Evolutionary conservation across 148 eudicot species (phyloP).

Genomic region (Camellia lanceoleosa): DNA sequence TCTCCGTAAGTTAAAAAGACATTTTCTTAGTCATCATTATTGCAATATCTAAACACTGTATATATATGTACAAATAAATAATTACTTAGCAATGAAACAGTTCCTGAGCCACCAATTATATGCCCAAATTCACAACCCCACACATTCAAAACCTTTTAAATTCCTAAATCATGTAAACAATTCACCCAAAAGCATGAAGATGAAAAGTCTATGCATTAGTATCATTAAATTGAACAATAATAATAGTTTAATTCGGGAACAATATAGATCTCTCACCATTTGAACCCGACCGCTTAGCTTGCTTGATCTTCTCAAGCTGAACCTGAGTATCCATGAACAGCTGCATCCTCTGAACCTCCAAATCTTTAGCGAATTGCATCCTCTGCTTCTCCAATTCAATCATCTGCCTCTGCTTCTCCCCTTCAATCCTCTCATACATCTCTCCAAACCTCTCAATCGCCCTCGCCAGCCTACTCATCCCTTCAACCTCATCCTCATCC

Average conservation of each 20-base stretch:
- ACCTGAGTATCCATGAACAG: conserved; percentile 77
- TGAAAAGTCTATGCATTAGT: background rate
- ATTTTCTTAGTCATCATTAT: background rate
- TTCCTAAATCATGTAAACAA: background rate
- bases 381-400: conserved; percentile 75
- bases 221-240: background rate
- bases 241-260: background rate
- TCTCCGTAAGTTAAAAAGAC: background rate
- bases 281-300: conserved; percentile 45
- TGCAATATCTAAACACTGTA: background rate
- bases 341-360: conserved; percentile 85
- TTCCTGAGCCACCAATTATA: background rate
- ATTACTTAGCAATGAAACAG: background rate
- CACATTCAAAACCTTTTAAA: background rate
- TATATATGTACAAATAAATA: background rate
- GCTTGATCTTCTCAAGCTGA: conserved; percentile 70
- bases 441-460: conserved; percentile 76
- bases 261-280: conserved; percentile 42
- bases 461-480: conserved; percentile 54
- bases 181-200: conserved; percentile 2
- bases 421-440: conserved; percentile 62
- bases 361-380: conserved; percentile 74
- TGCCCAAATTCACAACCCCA: too few relatives aligned
- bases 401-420: conserved; percentile 66
- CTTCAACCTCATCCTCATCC: conserved; percentile 31